Evolutionary conservation across 805 yeast genomes (phyloP), one percentile per base, ranked within the genome.

Genomic region (Saccharomycopsis oosterbeekiorum): DNA sequence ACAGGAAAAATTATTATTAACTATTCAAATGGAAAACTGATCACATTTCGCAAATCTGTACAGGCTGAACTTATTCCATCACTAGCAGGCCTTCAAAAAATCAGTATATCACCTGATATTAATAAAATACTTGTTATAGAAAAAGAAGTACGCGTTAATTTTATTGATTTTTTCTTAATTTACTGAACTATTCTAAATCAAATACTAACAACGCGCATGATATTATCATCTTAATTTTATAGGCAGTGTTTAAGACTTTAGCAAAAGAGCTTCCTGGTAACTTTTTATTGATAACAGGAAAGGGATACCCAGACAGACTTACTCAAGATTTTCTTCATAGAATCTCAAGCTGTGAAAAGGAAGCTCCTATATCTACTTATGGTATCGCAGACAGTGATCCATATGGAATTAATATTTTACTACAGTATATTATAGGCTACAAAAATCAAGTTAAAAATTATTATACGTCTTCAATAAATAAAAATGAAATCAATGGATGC

Each of bases 331-430:
- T 47, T 85, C 65, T 67, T 82, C 0, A 60, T 69, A 2, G 63
- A 60, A 56, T 60, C 80, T 36, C 55, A 69, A 12, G 51, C 60
- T 6, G 37, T 26, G 5, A 42, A 42, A 36, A 40, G 24, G 26
- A 43, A 50, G 37, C n/a, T 1, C 17, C 42, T 39, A 15, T 40
- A 19, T 14, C 29, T 5, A 43, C 83, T 15, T 66, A 71, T 17
- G 82, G 83, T 0, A 73, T 79, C 63, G 80, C 83, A 29, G 93
- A 87, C 70, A 78, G 85, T 34, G 93, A 87, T 68, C 81, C 87
- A 1, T 80, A 84, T 70, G 93, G 92, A 0, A 67, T 84, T 8
- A 75, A 78, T 67, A 87, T 86, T n/a, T 77, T 80, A 51, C 67
- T 74, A 34, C 61, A 63, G 26, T 63, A 63, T 47, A 47, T 34